Conservation (phyloP, 306 rosid genomes). For the Astragalus glycyphyllos region DNA sequence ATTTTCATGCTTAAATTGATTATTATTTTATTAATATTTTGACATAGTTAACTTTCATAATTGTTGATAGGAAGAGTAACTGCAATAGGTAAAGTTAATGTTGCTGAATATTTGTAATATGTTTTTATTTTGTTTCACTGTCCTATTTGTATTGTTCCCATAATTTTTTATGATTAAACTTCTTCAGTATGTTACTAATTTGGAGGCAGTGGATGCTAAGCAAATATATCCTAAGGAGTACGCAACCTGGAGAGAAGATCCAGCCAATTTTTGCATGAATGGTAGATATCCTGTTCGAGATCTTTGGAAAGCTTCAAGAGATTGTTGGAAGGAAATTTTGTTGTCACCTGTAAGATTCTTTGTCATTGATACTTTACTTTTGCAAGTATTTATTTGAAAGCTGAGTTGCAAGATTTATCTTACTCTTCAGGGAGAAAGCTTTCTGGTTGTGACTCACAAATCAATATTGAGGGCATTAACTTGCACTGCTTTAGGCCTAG, state of each 20-base stretch:
- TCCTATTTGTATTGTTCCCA: constrained; percentile 17
- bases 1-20: background rate
- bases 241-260: constrained; percentile 77
- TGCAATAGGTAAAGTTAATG: constrained; percentile 18
- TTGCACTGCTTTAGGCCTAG: constrained; percentile 79
- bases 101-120: too few species aligned
- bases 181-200: constrained; percentile 62
- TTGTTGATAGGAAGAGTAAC: constrained; percentile 10
- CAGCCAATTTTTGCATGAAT: constrained; percentile 67
- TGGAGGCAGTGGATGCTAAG: constrained; percentile 69
- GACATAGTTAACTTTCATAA: background rate
- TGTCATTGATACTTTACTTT: constrained; percentile 1
- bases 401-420: constrained; percentile 24
- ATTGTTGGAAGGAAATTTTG: constrained; percentile 80
- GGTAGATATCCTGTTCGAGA: constrained; percentile 66
- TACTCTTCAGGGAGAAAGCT: constrained; percentile 66
- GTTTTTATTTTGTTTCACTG: constrained; percentile 9
- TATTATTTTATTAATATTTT: constrained; percentile 2
- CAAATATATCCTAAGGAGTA: constrained; percentile 59
- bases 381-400: constrained; percentile 30
- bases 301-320: constrained; percentile 69
- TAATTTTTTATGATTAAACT: constrained; percentile 45
- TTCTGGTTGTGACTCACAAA: constrained; percentile 77
- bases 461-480: constrained; percentile 78
- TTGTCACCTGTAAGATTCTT: constrained; percentile 64